Conservation (phyloP, 495 filamentous ascomycete genomes). For the Lepidopterella palustris region DNA sequence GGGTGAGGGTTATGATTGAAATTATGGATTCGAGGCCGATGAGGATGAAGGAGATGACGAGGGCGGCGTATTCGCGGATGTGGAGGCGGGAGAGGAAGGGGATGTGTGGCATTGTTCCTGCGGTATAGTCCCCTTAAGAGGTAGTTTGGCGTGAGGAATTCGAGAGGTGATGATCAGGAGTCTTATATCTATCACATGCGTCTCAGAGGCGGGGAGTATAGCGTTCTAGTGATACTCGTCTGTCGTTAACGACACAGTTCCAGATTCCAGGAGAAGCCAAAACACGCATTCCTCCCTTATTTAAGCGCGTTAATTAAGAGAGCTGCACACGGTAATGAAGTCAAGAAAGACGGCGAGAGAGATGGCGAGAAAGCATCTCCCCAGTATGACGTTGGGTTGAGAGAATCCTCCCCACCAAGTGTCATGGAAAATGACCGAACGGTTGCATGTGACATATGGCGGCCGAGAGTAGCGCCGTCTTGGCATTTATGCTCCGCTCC, state of each 20-base stretch:
- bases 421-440: not conserved
- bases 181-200: too few relatives aligned
- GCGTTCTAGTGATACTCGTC: too few relatives aligned
- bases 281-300: too few relatives aligned
- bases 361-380: too few relatives aligned
- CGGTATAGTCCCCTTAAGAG: not conserved
- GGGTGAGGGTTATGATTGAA: conserved; percentile 79
- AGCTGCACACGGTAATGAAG: too few relatives aligned
- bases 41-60: conserved; percentile 73
- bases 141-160: not conserved
- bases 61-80: conserved; percentile 78
- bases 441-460: not conserved
- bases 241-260: too few relatives aligned
- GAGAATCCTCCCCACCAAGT: not conserved
- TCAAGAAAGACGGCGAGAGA: not conserved
- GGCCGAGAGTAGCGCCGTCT: too few relatives aligned
- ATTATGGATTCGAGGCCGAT: conserved; percentile 74
- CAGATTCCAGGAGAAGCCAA: too few relatives aligned
- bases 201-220: not conserved
- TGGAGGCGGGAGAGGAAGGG: conserved; percentile 80
- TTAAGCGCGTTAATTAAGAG: too few relatives aligned
- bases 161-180: too few relatives aligned
- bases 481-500: too few relatives aligned
- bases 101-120: conserved; percentile 55
- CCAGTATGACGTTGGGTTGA: not conserved